Evolutionary conservation across 768 basidiomycete species (phyloP).

Genomic region (Boletus vinaceobasis): DNA sequence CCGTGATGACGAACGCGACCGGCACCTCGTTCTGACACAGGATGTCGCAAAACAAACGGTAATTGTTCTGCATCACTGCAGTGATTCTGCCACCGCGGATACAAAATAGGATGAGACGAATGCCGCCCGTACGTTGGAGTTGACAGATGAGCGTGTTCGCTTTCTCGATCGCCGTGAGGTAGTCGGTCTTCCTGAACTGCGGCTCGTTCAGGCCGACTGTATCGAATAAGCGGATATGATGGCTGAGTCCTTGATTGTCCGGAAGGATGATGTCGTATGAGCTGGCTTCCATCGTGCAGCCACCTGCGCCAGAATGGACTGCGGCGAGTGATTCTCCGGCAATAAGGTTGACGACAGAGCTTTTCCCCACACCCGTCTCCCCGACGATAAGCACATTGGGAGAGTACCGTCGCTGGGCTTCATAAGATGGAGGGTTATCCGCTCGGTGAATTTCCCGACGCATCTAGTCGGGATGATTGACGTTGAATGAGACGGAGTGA

Average conservation of each 20-base stretch:
- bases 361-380: slow-evolving; percentile 35
- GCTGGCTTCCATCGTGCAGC: slow-evolving; percentile 34
- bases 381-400: slow-evolving; percentile 40
- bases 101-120: slow-evolving; percentile 34
- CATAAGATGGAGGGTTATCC: slow-evolving; percentile 21
- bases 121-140: slow-evolving; percentile 30
- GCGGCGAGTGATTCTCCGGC: slow-evolving; percentile 24
- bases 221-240: slow-evolving; percentile 31
- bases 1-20: slow-evolving; percentile 31
- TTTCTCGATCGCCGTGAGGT: slow-evolving; percentile 31
- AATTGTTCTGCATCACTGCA: slow-evolving; percentile 29
- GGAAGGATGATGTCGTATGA: slow-evolving; percentile 27
- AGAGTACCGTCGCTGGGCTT: slow-evolving; percentile 14
- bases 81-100: slow-evolving; percentile 33
- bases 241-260: slow-evolving; percentile 11
- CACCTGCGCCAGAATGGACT: slow-evolving; percentile 29
- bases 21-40: slow-evolving; percentile 32
- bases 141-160: slow-evolving; percentile 34
- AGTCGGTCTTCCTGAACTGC: slow-evolving; percentile 14
- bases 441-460: slow-evolving; percentile 1
- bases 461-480: slow-evolving; percentile 8
- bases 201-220: slow-evolving; percentile 34
- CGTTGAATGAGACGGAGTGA: not conserved
- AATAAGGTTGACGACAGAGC: slow-evolving; percentile 41
- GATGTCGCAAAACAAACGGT: slow-evolving; percentile 27